Evolutionary conservation across 306 rosid species (phyloP).

Genomic region (Trichosanthes truncata): DNA sequence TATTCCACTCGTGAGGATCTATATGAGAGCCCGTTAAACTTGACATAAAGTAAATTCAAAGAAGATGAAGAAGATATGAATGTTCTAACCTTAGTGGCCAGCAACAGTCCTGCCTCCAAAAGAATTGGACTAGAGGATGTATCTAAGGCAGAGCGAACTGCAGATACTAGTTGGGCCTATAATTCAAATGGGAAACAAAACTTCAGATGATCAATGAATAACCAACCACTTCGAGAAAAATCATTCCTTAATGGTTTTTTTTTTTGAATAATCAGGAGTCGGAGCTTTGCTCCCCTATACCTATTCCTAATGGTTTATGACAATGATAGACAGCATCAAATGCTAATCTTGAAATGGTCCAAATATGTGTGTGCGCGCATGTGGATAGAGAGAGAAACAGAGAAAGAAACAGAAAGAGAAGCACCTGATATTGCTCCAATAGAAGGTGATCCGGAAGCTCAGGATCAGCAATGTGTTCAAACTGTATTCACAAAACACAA

Average conservation of each 20-base stretch:
- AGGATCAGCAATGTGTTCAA: slow-evolving; percentile 64
- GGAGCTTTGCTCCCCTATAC: too few relatives aligned
- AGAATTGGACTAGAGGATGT: slow-evolving; percentile 80
- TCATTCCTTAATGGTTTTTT: background rate
- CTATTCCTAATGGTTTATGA: too few relatives aligned
- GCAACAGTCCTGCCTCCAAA: slow-evolving; percentile 90
- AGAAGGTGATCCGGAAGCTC: slow-evolving; percentile 97
- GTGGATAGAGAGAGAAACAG: background rate
- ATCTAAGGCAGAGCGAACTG: slow-evolving; percentile 90
- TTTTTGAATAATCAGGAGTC: too few relatives aligned
- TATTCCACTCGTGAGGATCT: slow-evolving; percentile 93
- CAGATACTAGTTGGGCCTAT: slow-evolving; percentile 94
- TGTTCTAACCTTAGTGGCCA: slow-evolving; percentile 80
- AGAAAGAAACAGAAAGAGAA: background rate
- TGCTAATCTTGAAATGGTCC: background rate
- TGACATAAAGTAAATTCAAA: background rate
- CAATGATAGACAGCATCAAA: background rate
- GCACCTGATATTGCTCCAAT: slow-evolving; percentile 92
- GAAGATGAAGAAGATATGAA: background rate
- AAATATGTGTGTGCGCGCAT: background rate
- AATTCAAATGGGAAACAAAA: slow-evolving; percentile 17
- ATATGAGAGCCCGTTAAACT: slow-evolving; percentile 6
- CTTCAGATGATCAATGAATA: background rate
- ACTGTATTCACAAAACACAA: slow-evolving; percentile 49
- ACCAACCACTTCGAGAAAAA: background rate